Evolutionary conservation across 139 green algal species (phyloP).

Genomic region (Yamagishiella unicocca): DNA sequence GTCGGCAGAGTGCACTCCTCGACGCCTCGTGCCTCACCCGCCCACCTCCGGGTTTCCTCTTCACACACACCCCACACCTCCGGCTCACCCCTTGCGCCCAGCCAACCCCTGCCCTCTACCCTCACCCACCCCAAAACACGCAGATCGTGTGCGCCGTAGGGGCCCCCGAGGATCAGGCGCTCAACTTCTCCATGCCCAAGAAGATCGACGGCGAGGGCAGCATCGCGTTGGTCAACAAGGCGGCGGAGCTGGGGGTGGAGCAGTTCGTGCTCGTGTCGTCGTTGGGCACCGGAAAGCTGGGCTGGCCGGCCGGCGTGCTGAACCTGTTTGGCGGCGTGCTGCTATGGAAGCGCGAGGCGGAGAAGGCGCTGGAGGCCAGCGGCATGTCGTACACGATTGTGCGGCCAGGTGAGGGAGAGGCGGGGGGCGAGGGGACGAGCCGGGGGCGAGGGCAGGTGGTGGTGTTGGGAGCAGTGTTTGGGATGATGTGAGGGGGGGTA

Average conservation of each 20-base stretch:
- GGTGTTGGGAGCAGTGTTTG: too few relatives aligned
- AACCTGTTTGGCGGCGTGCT: slow-evolving; percentile 95
- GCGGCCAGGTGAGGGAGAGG: slow-evolving; percentile 67
- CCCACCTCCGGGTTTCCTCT: too few relatives aligned
- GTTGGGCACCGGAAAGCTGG: slow-evolving; percentile 84
- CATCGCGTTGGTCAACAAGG: slow-evolving; percentile 79
- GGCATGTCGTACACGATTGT: slow-evolving; percentile 93
- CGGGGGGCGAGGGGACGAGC: not conserved
- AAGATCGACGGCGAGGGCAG: slow-evolving; percentile 83
- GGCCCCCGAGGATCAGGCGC: slow-evolving; percentile 74
- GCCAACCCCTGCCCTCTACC: not conserved
- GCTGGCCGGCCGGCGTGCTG: slow-evolving; percentile 69
- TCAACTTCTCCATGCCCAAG: slow-evolving; percentile 73
- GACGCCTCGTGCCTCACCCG: too few relatives aligned
- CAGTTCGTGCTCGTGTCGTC: slow-evolving; percentile 91
- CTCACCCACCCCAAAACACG: not conserved
- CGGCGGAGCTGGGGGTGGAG: slow-evolving; percentile 70
- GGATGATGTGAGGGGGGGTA: not conserved
- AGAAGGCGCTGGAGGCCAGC: slow-evolving; percentile 84
- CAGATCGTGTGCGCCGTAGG: slow-evolving; percentile 87
- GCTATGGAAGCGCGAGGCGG: slow-evolving; percentile 86
- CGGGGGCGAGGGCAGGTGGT: too few relatives aligned
- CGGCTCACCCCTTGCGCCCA: not conserved
- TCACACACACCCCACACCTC: too few relatives aligned
- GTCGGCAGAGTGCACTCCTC: too few relatives aligned